These are phyloP conservation scores for Pythium rhizo-oryzae DNA, from an alignment of 352 stramenopile species.

Conservation along the genomic window DNA sequence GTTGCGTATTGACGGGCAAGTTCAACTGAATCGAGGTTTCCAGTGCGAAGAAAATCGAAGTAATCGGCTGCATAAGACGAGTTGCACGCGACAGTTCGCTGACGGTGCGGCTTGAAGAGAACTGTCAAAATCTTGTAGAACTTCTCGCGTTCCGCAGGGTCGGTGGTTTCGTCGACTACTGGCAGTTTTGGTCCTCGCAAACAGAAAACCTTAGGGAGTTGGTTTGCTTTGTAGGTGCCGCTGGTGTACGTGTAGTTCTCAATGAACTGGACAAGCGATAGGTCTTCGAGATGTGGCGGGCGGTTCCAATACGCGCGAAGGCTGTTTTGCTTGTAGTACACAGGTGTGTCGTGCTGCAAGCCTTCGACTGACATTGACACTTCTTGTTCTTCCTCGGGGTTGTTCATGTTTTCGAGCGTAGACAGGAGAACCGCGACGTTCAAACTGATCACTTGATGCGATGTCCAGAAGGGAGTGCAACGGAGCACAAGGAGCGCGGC, in stretches of 20 bases:
- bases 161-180: neutral
- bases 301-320: constrained; percentile 15
- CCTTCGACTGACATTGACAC: neutral
- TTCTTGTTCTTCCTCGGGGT: neutral
- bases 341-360: neutral
- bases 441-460: constrained; percentile 3
- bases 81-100: neutral
- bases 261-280: constrained; percentile 4
- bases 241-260: neutral
- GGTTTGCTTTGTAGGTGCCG: neutral
- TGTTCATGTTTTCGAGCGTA: neutral
- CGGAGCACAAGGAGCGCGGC: constrained; percentile 2
- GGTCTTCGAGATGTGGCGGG: neutral
- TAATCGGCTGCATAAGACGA: neutral
- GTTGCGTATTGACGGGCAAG: constrained; percentile 5
- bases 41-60: neutral
- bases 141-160: neutral
- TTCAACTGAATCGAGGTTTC: neutral
- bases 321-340: constrained; percentile 5
- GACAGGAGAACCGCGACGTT: neutral
- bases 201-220: neutral
- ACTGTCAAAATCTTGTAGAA: neutral
- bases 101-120: neutral
- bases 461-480: neutral
- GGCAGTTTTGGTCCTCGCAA: neutral